Evolutionary conservation across 2,329 filamentous ascomycete genomes (phyloP).

Genomic region (Hypocreales sp.): DNA sequence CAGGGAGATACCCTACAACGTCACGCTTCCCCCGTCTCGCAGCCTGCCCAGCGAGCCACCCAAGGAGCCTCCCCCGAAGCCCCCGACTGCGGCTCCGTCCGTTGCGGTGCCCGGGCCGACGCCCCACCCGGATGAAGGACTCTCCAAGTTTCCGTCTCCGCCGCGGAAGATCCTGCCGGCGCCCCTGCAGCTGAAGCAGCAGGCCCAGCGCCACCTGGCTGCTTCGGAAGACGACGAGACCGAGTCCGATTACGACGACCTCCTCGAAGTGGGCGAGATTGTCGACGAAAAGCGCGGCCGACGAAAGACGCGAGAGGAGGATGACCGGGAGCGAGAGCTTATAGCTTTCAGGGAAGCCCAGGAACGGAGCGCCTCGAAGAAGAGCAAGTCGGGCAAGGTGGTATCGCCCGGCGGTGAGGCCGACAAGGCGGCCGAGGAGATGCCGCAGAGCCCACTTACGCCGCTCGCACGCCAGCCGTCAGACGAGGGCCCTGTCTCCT

Average conservation of each 20-base stretch:
- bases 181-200: slow-evolving; percentile 51
- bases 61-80: slow-evolving; percentile 34
- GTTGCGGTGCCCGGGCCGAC: slow-evolving; percentile 27
- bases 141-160: slow-evolving; percentile 41
- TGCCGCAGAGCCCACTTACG: slow-evolving; percentile 22
- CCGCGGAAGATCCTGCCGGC: slow-evolving; percentile 73
- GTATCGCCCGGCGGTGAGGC: no score
- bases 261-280: slow-evolving; percentile 53
- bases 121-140: slow-evolving; percentile 26
- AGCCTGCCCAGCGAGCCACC: slow-evolving; percentile 36
- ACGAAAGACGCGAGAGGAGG: slow-evolving; percentile 73
- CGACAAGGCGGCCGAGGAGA: slow-evolving; percentile 11
- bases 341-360: slow-evolving; percentile 53
- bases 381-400: no score
- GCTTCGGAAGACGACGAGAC: slow-evolving; percentile 44
- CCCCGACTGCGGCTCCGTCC: slow-evolving; percentile 22
- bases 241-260: slow-evolving; percentile 73
- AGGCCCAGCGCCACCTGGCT: slow-evolving; percentile 8
- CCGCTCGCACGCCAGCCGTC: slow-evolving; percentile 16
- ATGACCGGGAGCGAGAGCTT: slow-evolving; percentile 63
- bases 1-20: slow-evolving; percentile 32
- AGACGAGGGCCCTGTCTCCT: slow-evolving; percentile 28
- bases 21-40: slow-evolving; percentile 39
- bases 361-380: slow-evolving; percentile 57
- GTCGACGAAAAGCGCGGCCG: slow-evolving; percentile 51